Conservation (phyloP, 345 rosid genomes). For the Ceriops decandra region DNA sequence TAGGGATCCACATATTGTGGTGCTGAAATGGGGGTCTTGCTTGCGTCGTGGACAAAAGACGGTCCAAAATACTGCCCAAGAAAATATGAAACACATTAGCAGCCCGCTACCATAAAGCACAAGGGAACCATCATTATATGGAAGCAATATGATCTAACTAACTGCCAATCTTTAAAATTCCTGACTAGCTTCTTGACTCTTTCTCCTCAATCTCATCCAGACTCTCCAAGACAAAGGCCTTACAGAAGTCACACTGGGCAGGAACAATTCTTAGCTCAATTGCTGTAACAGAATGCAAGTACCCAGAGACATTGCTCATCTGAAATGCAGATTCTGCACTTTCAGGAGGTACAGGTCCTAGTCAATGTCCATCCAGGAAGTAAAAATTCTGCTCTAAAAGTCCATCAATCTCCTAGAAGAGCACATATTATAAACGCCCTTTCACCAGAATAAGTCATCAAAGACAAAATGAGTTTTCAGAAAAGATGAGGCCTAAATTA, state of each 20-base stretch:
- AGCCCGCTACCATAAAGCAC: background rate
- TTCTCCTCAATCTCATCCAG: background rate
- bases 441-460: too few relatives aligned
- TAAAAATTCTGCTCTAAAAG: too few relatives aligned
- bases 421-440: too few relatives aligned
- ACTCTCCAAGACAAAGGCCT: background rate
- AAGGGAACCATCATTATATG: background rate
- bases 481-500: background rate
- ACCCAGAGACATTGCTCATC: background rate
- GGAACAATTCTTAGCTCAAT: background rate
- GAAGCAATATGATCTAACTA: background rate
- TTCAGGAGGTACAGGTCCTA: too few relatives aligned
- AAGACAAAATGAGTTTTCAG: too few relatives aligned
- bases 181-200: background rate
- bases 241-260: background rate
- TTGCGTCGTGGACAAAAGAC: conserved; percentile 64
- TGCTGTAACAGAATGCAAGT: too few relatives aligned
- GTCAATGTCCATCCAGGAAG: too few relatives aligned
- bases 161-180: background rate
- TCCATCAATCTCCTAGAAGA: too few relatives aligned
- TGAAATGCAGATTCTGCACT: too few relatives aligned
- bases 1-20: conserved; percentile 69
- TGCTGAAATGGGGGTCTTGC: conserved; percentile 33
- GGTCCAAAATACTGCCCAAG: conserved; percentile 67
- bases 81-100: conserved; percentile 10